Evolutionary conservation across 179 eudicot species (phyloP).

Genomic region (Silene vulgaris): DNA sequence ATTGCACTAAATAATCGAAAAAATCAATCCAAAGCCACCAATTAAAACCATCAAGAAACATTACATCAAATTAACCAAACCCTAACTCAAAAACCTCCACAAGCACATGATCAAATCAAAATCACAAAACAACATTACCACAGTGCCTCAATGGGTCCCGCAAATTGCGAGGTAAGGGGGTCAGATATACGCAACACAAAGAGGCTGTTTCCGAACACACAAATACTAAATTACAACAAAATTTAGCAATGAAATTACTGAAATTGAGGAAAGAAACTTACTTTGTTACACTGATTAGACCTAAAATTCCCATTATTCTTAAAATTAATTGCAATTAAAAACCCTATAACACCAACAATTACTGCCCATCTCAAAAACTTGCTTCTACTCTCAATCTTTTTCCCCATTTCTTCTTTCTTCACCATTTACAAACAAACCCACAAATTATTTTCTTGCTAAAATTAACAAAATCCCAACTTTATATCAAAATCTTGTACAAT

Average conservation of each 20-base stretch:
- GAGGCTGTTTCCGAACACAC: too few relatives aligned
- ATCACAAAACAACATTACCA: background rate
- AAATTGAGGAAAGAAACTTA: constrained; percentile 17
- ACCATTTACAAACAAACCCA: constrained; percentile 16
- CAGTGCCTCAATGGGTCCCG: too few relatives aligned
- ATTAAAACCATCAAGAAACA: background rate
- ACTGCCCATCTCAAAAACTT: constrained; percentile 31
- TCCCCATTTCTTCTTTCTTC: constrained; percentile 24
- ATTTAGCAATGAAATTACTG: background rate
- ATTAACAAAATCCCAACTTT: background rate
- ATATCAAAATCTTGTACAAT: background rate
- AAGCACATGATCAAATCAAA: background rate
- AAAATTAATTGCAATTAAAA: constrained; percentile 24
- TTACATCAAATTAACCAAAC: constrained; percentile 4
- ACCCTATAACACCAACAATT: constrained; percentile 24
- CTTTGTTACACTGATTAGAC: constrained; percentile 34
- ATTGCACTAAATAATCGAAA: constrained; percentile 1
- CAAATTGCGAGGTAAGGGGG: too few relatives aligned
- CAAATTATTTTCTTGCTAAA: background rate
- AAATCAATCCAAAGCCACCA: constrained; percentile 12
- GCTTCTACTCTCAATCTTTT: constrained; percentile 19
- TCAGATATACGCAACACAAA: too few relatives aligned
- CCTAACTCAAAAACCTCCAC: constrained; percentile 1
- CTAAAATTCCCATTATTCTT: constrained; percentile 18
- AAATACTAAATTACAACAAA: background rate